Evolutionary conservation across 2,329 filamentous ascomycete genomes (phyloP).

Genomic region (Chaetomiaceae sp.): DNA sequence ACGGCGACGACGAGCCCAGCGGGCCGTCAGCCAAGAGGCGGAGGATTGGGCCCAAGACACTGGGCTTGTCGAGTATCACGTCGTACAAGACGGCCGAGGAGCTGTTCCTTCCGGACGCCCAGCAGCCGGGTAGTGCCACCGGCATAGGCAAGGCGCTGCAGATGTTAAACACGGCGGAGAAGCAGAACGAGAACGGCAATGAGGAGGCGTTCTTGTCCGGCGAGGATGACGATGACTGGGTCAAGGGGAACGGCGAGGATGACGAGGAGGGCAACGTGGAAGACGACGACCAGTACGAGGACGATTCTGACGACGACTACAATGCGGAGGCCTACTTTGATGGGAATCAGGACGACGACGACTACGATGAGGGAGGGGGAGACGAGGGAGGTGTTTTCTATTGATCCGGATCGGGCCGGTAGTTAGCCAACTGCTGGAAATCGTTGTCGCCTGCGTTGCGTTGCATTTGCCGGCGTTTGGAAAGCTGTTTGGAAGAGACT

Average conservation of each 20-base stretch:
- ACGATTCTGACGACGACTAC: constrained; percentile 58
- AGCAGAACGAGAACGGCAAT: constrained; percentile 33
- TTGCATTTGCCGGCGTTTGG: constrained; percentile 14
- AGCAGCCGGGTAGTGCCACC: constrained; percentile 30
- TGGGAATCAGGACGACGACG: constrained; percentile 51
- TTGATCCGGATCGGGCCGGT: no score
- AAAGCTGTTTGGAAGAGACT: neutral
- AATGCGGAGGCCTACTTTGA: constrained; percentile 60
- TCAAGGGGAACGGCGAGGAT: constrained; percentile 39
- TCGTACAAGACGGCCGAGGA: constrained; percentile 49
- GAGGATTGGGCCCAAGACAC: constrained; percentile 37
- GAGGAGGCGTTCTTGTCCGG: constrained; percentile 40
- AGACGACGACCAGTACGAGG: constrained; percentile 50
- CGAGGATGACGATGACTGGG: constrained; percentile 49
- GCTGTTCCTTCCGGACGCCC: constrained; percentile 40
- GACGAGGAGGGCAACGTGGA: constrained; percentile 44
- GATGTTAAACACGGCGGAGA: constrained; percentile 41
- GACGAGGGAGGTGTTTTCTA: constrained; percentile 35
- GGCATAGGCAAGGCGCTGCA: constrained; percentile 39
- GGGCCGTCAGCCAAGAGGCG: constrained; percentile 30
- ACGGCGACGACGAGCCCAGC: constrained; percentile 41
- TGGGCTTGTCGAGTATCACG: constrained; percentile 45
- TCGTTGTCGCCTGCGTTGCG: neutral
- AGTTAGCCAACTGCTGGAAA: no score
- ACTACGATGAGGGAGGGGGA: constrained; percentile 50